Base-by-base conservation (phyloP, 257 asterid species). In the Anisodus acutangulus region DNA sequence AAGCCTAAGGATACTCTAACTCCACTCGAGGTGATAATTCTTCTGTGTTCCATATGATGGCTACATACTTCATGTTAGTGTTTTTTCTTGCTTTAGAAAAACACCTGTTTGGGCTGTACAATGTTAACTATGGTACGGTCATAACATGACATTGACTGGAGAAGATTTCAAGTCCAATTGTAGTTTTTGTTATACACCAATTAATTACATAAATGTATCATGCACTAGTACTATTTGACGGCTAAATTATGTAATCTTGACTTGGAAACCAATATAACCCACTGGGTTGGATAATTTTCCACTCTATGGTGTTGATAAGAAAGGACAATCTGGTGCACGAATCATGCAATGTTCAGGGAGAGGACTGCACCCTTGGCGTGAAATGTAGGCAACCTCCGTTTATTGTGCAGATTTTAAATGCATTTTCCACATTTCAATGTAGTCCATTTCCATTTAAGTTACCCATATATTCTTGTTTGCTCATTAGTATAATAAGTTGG, bases 11-110 rank as follows among this genome's bases (percentile, higher is more conserved):
- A 69, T 39, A 8, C 7, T 69, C 31, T 41, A 41, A 88, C 90
- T 87, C 88, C 82, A 51, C 83, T 90, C 22, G 97, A 95, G 99
- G 99, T 94, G 62, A 13, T 13, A 55, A 55, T 55, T 55, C 31
- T 16, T 60, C n/a, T n/a, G 2, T 1, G 12, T n/a, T 55, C 35
- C 35, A 67, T 22, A 22, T 22, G 26, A 22, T 22, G 26, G 26
- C 26, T 22, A 22, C 26, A 22, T 69, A 15, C 31, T 69, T 69
- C 39, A 68, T 41, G 26, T 15, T 66, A 11, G 4, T 31, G 9
- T 31, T 31, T 66, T 16, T 67, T 37, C 6, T 37, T 37, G 19
- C 51, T 37, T 67, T 71, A 43, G 79, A 31, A 31, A 31, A 31
- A 31, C 2, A 31, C 35, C 35, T 31, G 35, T 31, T 31, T 31